Base-by-base conservation (phyloP, 2,329 filamentous ascomycete genomes). In the Scleromitrula shiraiana region DNA sequence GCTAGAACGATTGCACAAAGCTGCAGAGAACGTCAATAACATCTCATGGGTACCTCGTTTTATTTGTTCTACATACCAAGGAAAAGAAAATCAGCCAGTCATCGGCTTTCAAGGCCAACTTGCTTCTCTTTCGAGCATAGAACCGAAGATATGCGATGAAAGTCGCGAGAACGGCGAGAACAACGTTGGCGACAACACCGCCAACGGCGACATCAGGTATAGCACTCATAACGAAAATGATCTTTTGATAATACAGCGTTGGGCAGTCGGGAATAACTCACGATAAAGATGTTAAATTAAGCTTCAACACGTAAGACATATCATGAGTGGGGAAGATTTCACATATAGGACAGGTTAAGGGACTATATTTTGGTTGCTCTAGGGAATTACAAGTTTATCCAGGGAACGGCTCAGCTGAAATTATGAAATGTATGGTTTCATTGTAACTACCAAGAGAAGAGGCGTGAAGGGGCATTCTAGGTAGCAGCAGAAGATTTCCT, bases 81-180 rank as follows among this genome's bases (percentile, higher is more conserved):
- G 24, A 32, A n/a, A 35, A 33, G 10, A 47, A 5, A 7, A 35
- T 41, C 37, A 47, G 12, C 45, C 45, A 47, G 19, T 47, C 45
- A 33, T 47, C 45, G 14, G 26, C 19, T 29, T 24, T 10, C 6
- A 47, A 35, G n/a, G 37, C 5, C 19, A 47, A 14, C 29, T 41
- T 41, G 30, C 26, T 40, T 22, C 30, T 41, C 20, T 41, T 40
- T 8, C 45, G 22, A 2, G 45, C 45, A 17, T 47, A 41, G 22
- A 47, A 47, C 7, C 45, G n/a, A 2, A 47, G 14, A 7, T 19
- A 26, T n/a, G 41, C 36, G 2, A 27, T 35, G 7, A 42, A 27
- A 4, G 12, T 40, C 8, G 45, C 22, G 8, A 42, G 15, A 12
- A 48, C 3, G 9, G 30, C 15, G n/a, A 42, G 38, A 29, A 48